A percentile compares a stretch with the other conserved stretches of the same genome.
Conservation (phyloP, 768 basidiomycete species). For the Suillus fuscotomentosus region DNA sequence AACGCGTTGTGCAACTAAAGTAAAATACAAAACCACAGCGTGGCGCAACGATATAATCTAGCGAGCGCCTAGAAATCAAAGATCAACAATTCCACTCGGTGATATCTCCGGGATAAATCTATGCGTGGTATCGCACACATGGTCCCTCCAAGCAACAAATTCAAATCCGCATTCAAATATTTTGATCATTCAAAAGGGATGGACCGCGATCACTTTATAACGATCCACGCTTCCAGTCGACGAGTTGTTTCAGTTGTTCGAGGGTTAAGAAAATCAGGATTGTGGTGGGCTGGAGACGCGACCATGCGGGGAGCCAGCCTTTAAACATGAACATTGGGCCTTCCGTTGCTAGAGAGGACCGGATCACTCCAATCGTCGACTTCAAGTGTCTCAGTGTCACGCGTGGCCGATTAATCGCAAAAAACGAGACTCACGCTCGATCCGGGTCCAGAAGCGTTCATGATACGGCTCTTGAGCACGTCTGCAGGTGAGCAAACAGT, state of each 20-base stretch:
- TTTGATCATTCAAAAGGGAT: neutral
- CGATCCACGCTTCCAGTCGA: constrained; percentile 55
- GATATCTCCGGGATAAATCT: neutral
- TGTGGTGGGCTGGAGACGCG: constrained; percentile 81
- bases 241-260: constrained; percentile 74
- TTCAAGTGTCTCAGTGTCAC: constrained; percentile 19
- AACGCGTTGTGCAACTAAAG: neutral
- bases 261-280: constrained; percentile 85
- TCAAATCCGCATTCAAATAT: neutral
- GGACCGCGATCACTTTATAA: constrained; percentile 6
- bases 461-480: constrained; percentile 85
- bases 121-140: constrained; percentile 1
- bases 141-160: neutral
- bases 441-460: constrained; percentile 85
- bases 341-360: constrained; percentile 64
- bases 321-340: constrained; percentile 92
- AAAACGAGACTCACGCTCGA: constrained; percentile 51
- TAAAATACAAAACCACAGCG: neutral
- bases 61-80: neutral
- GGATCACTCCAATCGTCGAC: constrained; percentile 74
- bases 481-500: constrained; percentile 89
- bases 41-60: neutral
- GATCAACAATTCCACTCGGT: neutral
- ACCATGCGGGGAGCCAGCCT: constrained; percentile 89
- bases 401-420: neutral